Evolutionary conservation across 768 basidiomycete genomes (phyloP), one percentile per base, ranked within the genome.

Genomic region (Cubamyces lactineus): DNA sequence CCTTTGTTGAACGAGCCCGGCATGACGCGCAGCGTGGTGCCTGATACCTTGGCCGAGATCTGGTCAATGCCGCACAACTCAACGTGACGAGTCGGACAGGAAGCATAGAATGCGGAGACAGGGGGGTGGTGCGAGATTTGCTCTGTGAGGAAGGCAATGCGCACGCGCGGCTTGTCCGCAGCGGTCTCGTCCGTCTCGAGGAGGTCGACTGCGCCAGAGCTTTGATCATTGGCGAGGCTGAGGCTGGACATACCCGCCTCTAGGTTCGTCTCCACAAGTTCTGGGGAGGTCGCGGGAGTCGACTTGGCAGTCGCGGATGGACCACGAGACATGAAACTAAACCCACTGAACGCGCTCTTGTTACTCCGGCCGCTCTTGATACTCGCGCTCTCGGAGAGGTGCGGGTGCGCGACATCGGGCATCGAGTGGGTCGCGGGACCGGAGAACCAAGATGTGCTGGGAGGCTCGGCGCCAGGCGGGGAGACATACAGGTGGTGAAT

Each of bases 101-200:
- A 64, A 7, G 90, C 92, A 64, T 86, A 87, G 71, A 87, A 96
- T 0, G 91, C 87, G 0, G 94, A 96, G 30, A 98, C 85, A 2
- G 97, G 97, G 0, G 97, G 97, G 70, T 99, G 97, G 76, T 99
- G 97, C 1, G 92, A 97, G 49, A 98, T 87, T 75, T 97, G 96
- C 73, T 97, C 96, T 15, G 94, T 96, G 49, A 96, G 75, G 73
- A 85, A 96, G 6, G 86, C 83, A 46, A 96, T 85, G 38, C 93
- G 89, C 16, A 86, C 73, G 52, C 78, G 77, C 55, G 74, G 72
- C n/a, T 64, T 61, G 11, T 75, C 70, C 17, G 68, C 71, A 16
- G 70, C 67, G 21, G 67, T 62, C 17, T 78, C 80, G 46, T 76
- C 73, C 5, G 73, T 73, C 41, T 76, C 75, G 5, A 71, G 45